A percentile compares a stretch with the other conserved stretches of the same genome.
phyloP scores from a whole-genome alignment of 2,329 filamentous ascomycete genomes.

The Calonectria leucothoes region DNA sequence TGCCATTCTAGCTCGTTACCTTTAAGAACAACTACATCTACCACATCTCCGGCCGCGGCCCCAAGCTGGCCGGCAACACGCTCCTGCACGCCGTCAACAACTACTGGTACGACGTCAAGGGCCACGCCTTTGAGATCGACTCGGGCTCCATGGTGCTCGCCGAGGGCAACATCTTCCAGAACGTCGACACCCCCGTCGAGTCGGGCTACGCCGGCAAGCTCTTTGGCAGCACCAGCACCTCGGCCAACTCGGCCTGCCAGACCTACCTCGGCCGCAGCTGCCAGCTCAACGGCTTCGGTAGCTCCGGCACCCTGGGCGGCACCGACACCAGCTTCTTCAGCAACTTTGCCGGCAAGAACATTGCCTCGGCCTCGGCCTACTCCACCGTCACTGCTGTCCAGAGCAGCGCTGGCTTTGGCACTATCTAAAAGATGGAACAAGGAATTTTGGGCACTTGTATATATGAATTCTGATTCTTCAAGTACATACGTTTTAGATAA shows the following conservation, averaged over 20 bases:
- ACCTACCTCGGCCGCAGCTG: constrained; percentile 59
- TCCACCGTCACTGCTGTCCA: constrained; percentile 46
- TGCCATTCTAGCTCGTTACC: constrained; percentile 54
- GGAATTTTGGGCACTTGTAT: not conserved
- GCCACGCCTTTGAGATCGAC: constrained; percentile 66
- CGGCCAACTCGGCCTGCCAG: constrained; percentile 53
- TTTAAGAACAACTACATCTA: constrained; percentile 71
- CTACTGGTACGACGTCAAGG: constrained; percentile 65
- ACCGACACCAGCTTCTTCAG: constrained; percentile 58
- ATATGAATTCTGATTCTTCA: not conserved
- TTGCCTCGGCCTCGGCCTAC: constrained; percentile 55
- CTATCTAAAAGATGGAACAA: not conserved
- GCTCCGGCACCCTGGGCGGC: constrained; percentile 49
- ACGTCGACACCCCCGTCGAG: constrained; percentile 56
- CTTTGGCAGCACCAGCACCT: constrained; percentile 44
- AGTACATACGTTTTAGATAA: not conserved
- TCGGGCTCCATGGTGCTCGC: constrained; percentile 57
- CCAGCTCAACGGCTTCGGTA: constrained; percentile 58
- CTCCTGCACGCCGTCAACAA: constrained; percentile 70
- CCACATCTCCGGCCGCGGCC: constrained; percentile 65
- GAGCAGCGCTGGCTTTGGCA: constrained; percentile 50
- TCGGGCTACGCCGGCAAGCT: constrained; percentile 41
- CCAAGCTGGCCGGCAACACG: constrained; percentile 66
- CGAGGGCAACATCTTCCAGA: constrained; percentile 68
- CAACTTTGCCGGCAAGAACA: constrained; percentile 62